A percentile compares a stretch with the other conserved stretches of the same genome.
phyloP scores from a whole-genome alignment of 306 rosid species.

The Citrullus amarus region DNA sequence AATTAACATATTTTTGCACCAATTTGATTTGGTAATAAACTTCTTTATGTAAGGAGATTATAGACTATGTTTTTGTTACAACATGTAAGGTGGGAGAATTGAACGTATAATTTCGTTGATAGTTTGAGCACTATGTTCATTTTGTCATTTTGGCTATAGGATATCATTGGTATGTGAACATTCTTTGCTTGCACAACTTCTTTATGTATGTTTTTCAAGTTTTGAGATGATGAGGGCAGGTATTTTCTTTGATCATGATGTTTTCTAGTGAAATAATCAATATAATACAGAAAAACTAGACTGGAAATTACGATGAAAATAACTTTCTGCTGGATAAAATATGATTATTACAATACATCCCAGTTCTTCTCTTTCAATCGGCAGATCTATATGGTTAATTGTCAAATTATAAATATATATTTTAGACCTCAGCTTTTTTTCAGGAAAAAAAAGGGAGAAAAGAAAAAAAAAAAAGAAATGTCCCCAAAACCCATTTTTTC shows the following conservation, averaged over 20 bases:
- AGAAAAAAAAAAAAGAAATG: background rate
- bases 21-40: background rate
- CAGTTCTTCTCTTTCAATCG: background rate
- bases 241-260: no score
- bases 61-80: background rate
- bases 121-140: no score
- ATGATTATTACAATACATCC: background rate
- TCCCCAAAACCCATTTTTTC: background rate
- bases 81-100: no score
- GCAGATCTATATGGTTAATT: background rate
- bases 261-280: no score
- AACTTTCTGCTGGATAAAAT: background rate
- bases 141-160: no score
- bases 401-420: background rate
- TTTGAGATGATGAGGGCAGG: background rate
- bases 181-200: background rate
- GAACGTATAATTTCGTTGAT: no score
- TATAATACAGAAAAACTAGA: background rate
- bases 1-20: background rate
- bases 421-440: background rate
- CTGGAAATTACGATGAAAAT: background rate
- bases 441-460: background rate
- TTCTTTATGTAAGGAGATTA: background rate
- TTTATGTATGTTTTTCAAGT: background rate
- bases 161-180: background rate